phyloP scores from a whole-genome alignment of 208 protist genomes.

The Trichomonas tenax region DNA sequence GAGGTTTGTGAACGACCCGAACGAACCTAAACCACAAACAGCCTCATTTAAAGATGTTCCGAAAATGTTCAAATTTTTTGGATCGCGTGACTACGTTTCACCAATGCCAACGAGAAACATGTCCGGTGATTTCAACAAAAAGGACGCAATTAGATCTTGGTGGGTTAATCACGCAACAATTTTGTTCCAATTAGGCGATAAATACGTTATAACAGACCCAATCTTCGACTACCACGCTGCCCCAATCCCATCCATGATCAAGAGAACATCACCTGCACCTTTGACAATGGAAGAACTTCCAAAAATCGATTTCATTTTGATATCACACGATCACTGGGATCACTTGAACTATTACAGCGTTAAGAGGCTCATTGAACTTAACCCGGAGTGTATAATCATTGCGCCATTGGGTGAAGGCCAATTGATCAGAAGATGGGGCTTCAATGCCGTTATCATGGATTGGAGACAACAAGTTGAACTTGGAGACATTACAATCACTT shows the following conservation, averaged over 20 bases:
- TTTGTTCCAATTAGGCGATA: background rate
- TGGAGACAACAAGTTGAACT: background rate
- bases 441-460: background rate
- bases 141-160: background rate
- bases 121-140: background rate
- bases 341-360: background rate
- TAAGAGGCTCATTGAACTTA: background rate
- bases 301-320: background rate
- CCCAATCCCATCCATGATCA: background rate
- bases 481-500: background rate
- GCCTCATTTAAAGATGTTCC: too few species aligned
- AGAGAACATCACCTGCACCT: background rate
- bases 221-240: background rate
- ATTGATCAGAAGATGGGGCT: background rate
- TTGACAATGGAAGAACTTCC: background rate
- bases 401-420: background rate
- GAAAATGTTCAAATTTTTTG: background rate
- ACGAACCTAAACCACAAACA: background rate
- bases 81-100: background rate
- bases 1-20: background rate
- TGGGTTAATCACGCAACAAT: background rate
- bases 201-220: background rate
- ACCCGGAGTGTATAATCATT: background rate
- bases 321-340: background rate
- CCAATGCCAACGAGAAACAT: background rate